These are phyloP conservation scores for Monosporascus sp. DNA, from an alignment of 2,329 filamentous ascomycete genomes.

Conservation along the genomic window DNA sequence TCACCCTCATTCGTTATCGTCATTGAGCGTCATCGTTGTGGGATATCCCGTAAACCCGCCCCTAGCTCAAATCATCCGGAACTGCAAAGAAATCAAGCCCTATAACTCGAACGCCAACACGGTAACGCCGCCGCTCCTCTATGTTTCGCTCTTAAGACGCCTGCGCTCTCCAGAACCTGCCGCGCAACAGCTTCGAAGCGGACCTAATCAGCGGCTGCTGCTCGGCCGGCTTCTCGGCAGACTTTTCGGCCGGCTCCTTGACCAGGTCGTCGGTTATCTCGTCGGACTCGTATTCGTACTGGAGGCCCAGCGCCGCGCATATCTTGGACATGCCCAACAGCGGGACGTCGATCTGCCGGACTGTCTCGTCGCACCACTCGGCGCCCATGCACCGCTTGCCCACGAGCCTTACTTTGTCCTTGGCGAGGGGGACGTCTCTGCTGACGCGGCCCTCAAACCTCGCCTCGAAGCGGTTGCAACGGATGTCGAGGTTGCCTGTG, in stretches of 20 bases:
- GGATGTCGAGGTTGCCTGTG: slow-evolving; percentile 20
- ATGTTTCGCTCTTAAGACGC: background rate
- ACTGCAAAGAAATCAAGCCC: too few species aligned
- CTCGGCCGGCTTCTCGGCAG: background rate
- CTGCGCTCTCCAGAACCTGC: background rate
- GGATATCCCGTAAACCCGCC: too few species aligned
- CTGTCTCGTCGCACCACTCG: slow-evolving; percentile 19
- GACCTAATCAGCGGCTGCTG: background rate
- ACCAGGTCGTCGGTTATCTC: background rate
- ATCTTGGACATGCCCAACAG: slow-evolving; percentile 10
- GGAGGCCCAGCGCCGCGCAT: slow-evolving; percentile 9
- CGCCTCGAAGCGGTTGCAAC: slow-evolving; percentile 12
- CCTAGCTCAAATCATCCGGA: too few species aligned
- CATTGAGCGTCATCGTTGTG: too few species aligned
- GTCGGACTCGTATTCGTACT: background rate
- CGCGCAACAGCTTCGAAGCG: background rate
- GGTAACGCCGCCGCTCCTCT: too few species aligned
- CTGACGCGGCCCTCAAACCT: slow-evolving; percentile 13
- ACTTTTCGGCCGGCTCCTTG: background rate
- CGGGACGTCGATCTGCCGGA: slow-evolving; percentile 20
- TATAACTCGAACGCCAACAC: too few species aligned
- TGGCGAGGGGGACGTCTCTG: slow-evolving; percentile 1
- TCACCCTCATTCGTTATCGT: too few species aligned
- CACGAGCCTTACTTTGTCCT: slow-evolving; percentile 10
- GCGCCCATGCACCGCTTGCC: slow-evolving; percentile 17